Percentiles rank a stretch among this genome's conserved stretches.
Conservation (phyloP, 2,329 filamentous ascomycete genomes). For the Ceratocystiopsis minuta region DNA sequence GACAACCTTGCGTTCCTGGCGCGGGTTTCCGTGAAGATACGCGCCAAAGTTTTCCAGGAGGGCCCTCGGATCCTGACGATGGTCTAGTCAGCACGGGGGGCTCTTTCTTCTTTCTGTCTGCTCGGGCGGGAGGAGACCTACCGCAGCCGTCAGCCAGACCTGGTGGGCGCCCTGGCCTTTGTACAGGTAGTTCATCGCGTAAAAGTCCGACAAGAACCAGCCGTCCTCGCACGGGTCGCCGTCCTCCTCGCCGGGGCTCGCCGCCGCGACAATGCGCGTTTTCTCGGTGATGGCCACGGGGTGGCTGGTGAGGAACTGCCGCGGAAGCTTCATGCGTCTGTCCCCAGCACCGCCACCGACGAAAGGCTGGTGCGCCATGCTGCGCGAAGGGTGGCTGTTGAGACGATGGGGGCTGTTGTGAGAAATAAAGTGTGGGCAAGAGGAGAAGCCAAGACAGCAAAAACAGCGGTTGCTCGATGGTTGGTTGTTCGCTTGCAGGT, state of each 20-base stretch:
- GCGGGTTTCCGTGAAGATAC: not conserved
- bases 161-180: not conserved
- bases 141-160: not conserved
- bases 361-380: too few relatives aligned
- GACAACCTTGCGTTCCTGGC: not conserved
- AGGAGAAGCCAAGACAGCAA: too few relatives aligned
- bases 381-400: too few relatives aligned
- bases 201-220: not conserved
- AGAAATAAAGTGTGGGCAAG: too few relatives aligned
- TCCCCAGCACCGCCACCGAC: too few relatives aligned
- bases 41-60: not conserved
- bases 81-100: not conserved
- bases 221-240: not conserved
- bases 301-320: not conserved
- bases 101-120: not conserved
- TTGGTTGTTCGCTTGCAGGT: too few relatives aligned
- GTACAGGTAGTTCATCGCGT: not conserved
- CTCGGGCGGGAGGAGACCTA: not conserved
- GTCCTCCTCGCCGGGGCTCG: constrained; percentile 4
- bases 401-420: too few relatives aligned
- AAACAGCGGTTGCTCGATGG: too few relatives aligned
- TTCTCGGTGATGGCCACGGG: constrained; percentile 14
- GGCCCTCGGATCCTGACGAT: not conserved
- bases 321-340: too few relatives aligned
- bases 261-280: constrained; percentile 15